Percentiles rank a stretch among this genome's conserved stretches.
Conservation (phyloP, 768 basidiomycete genomes). For the Tricholoma matsutake region DNA sequence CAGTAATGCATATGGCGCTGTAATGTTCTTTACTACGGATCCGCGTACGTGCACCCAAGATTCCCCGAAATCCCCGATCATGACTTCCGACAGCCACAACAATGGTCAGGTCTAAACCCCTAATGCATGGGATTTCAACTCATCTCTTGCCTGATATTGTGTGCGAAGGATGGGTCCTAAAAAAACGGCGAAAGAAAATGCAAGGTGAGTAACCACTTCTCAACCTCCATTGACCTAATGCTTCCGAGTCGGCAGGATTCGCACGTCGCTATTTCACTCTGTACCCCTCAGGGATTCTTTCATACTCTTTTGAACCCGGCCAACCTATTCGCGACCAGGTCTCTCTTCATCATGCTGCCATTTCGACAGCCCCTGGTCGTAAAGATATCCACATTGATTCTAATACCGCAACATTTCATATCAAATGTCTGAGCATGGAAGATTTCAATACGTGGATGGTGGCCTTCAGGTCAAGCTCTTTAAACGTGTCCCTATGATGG, state of each 20-base stretch:
- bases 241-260: slow-evolving; percentile 51
- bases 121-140: neutral
- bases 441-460: slow-evolving; percentile 77
- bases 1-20: too few species aligned
- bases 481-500: neutral
- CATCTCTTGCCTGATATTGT: slow-evolving; percentile 31
- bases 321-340: slow-evolving; percentile 72
- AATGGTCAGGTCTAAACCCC: slow-evolving; percentile 1
- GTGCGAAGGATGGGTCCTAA: slow-evolving; percentile 77
- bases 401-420: slow-evolving; percentile 73
- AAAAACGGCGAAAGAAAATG: slow-evolving; percentile 86
- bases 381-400: slow-evolving; percentile 83
- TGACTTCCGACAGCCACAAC: neutral
- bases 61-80: neutral
- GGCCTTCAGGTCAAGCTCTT: slow-evolving; percentile 57
- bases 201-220: slow-evolving; percentile 50
- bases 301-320: slow-evolving; percentile 72
- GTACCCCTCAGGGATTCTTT: slow-evolving; percentile 62
- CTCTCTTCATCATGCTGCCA: slow-evolving; percentile 65
- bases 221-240: neutral
- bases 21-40: too few species aligned
- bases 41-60: too few species aligned
- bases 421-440: slow-evolving; percentile 67
- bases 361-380: slow-evolving; percentile 68
- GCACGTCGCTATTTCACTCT: slow-evolving; percentile 81